Evolutionary conservation across 2,329 filamentous ascomycete genomes (phyloP).

Genomic region (Cladophialophora exuberans): DNA sequence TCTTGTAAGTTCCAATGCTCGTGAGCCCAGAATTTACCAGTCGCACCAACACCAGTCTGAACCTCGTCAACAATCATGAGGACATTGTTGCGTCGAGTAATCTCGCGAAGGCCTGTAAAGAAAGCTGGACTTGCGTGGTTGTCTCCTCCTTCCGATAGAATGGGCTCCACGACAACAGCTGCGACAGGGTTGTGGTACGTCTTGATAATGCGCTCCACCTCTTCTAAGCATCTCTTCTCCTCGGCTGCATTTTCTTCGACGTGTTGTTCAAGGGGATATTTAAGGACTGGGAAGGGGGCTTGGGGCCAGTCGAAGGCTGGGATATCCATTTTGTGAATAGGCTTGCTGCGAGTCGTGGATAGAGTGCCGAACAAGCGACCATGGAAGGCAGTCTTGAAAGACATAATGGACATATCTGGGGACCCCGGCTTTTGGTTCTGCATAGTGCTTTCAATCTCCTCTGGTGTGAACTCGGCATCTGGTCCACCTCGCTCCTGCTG

Average conservation of each 20-base stretch:
- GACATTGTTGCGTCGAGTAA: slow-evolving; percentile 71
- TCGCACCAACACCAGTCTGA: slow-evolving; percentile 89
- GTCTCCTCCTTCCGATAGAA: slow-evolving; percentile 92
- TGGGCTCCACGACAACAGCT: slow-evolving; percentile 83
- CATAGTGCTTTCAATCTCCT: slow-evolving; percentile 77
- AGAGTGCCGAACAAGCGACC: slow-evolving; percentile 86
- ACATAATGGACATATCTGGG: slow-evolving; percentile 80
- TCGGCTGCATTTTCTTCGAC: slow-evolving; percentile 78
- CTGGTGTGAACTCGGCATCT: slow-evolving; percentile 75
- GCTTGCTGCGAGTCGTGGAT: slow-evolving; percentile 87
- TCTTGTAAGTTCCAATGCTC: slow-evolving; percentile 84
- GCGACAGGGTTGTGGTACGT: slow-evolving; percentile 78
- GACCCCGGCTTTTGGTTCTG: slow-evolving; percentile 78
- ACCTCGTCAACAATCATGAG: slow-evolving; percentile 88
- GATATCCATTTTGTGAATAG: slow-evolving; percentile 93
- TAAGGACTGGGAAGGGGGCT: slow-evolving; percentile 80
- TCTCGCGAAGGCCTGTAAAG: slow-evolving; percentile 79
- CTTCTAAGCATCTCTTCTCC: slow-evolving; percentile 78
- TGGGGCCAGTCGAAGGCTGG: slow-evolving; percentile 95
- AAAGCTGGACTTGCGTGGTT: slow-evolving; percentile 89
- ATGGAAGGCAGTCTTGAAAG: slow-evolving; percentile 87
- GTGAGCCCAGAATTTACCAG: slow-evolving; percentile 94
- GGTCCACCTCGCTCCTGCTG: slow-evolving; percentile 79
- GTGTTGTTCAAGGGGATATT: slow-evolving; percentile 83
- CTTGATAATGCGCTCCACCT: slow-evolving; percentile 80